These are phyloP conservation scores for Globisporangium splendens DNA, from an alignment of 352 stramenopile genomes.

Conservation along the genomic window DNA sequence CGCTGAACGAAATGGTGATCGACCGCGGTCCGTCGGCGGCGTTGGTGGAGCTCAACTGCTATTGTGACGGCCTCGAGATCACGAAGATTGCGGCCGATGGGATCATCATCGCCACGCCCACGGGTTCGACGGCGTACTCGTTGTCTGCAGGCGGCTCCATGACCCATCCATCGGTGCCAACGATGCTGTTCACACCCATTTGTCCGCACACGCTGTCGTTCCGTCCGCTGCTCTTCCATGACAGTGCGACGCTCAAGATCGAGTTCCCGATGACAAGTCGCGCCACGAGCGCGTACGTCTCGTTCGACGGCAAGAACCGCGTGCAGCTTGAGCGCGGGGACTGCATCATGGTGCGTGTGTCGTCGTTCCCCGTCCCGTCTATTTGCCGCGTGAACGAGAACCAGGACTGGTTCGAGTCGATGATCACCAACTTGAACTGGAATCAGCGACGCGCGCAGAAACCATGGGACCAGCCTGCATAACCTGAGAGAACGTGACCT, in stretches of 20 bases:
- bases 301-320: conserved; percentile 90
- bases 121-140: conserved; percentile 97
- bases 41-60: conserved; percentile 96
- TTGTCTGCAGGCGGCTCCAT: conserved; percentile 97
- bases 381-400: conserved; percentile 88
- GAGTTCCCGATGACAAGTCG: conserved; percentile 80
- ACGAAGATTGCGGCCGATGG: conserved; percentile 95
- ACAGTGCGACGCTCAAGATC: conserved; percentile 89
- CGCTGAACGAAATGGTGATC: conserved; percentile 98
- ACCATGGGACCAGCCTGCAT: conserved; percentile 42
- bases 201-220: conserved; percentile 97
- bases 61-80: conserved; percentile 94
- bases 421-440: conserved; percentile 93
- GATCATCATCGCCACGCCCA: conserved; percentile 98
- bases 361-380: conserved; percentile 84
- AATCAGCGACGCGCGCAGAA: conserved; percentile 86
- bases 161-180: conserved; percentile 95
- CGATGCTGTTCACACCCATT: conserved; percentile 98
- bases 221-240: conserved; percentile 88
- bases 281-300: conserved; percentile 76
- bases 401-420: conserved; percentile 90
- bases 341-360: conserved; percentile 82
- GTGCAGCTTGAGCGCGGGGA: conserved; percentile 86
- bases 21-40: conserved; percentile 88
- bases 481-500: background rate